These are phyloP conservation scores for Fraxinus quadrangulata DNA, from an alignment of 257 asterid species.

Conservation along the genomic window DNA sequence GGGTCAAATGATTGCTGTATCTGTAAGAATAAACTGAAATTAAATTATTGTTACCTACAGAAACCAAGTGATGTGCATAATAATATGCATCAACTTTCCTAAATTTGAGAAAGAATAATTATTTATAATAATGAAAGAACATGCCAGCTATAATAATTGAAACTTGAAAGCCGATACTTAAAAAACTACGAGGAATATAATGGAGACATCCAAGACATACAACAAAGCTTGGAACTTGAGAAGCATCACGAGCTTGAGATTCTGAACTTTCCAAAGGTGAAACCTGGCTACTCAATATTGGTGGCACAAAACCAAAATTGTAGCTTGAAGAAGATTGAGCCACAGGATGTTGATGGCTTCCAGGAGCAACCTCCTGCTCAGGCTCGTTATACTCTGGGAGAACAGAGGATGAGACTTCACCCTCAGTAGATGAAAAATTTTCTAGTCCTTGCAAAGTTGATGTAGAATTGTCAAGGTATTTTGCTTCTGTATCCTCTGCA, in stretches of 20 bases:
- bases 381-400: conserved; percentile 52
- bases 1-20: conserved; percentile 85
- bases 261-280: conserved; percentile 69
- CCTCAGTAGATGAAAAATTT: conserved; percentile 45
- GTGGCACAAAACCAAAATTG: conserved; percentile 62
- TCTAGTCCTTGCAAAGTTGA: conserved; percentile 51
- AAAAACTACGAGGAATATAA: conserved; percentile 16
- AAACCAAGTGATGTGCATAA: not conserved
- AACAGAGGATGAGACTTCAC: conserved; percentile 52
- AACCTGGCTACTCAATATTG: conserved; percentile 54
- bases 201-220: conserved; percentile 47
- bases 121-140: not conserved
- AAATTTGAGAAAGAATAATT: not conserved
- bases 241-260: conserved; percentile 67
- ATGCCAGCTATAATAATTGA: not conserved
- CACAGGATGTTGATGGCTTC: conserved; percentile 56
- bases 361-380: conserved; percentile 57
- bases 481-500: conserved; percentile 47
- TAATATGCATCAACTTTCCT: conserved; percentile 19
- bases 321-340: conserved; percentile 61
- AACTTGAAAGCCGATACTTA: conserved; percentile 5
- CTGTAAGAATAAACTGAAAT: conserved; percentile 35
- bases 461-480: conserved; percentile 51
- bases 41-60: conserved; percentile 5
- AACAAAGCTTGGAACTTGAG: conserved; percentile 66